phyloP scores from a whole-genome alignment of 1,284 basidiomycete genomes.

The Gymnopus androsaceus region DNA sequence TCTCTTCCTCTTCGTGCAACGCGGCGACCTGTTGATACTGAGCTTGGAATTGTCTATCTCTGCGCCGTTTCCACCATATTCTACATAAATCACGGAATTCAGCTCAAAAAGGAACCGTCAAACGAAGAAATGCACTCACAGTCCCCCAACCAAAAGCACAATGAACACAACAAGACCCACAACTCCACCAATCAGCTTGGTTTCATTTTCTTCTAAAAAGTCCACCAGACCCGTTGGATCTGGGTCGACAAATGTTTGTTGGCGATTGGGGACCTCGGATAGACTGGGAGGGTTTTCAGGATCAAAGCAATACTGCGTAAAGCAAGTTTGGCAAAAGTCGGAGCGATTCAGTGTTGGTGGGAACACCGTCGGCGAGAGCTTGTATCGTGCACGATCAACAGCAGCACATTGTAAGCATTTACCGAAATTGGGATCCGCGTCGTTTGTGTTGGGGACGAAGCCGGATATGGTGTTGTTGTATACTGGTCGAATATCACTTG shows the following conservation, averaged over 20 bases:
- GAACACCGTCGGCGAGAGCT: no score
- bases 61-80: slow-evolving; percentile 39
- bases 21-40: slow-evolving; percentile 32
- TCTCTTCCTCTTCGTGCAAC: slow-evolving; percentile 31
- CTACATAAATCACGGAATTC: slow-evolving; percentile 20
- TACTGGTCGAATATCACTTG: slow-evolving; percentile 54
- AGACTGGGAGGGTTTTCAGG: slow-evolving; percentile 46
- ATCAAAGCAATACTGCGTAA: slow-evolving; percentile 58
- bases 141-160: slow-evolving; percentile 33
- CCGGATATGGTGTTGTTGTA: slow-evolving; percentile 53
- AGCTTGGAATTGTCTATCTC: slow-evolving; percentile 19
- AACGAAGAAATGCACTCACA: slow-evolving; percentile 37
- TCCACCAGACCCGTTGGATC: slow-evolving; percentile 40
- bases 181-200: slow-evolving; percentile 44
- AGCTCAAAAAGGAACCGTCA: slow-evolving; percentile 12
- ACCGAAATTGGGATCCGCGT: slow-evolving; percentile 53
- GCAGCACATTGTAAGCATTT: slow-evolving; percentile 56
- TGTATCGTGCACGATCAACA: slow-evolving; percentile 52
- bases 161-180: slow-evolving; percentile 40
- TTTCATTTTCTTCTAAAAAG: slow-evolving; percentile 44
- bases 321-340: slow-evolving; percentile 47
- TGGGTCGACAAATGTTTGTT: slow-evolving; percentile 49
- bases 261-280: slow-evolving; percentile 43
- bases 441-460: slow-evolving; percentile 53
- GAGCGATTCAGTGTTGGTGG: slow-evolving; percentile 44